Base-by-base conservation (phyloP, 2,329 filamentous ascomycete species). In the Acrodontium crateriforme region DNA sequence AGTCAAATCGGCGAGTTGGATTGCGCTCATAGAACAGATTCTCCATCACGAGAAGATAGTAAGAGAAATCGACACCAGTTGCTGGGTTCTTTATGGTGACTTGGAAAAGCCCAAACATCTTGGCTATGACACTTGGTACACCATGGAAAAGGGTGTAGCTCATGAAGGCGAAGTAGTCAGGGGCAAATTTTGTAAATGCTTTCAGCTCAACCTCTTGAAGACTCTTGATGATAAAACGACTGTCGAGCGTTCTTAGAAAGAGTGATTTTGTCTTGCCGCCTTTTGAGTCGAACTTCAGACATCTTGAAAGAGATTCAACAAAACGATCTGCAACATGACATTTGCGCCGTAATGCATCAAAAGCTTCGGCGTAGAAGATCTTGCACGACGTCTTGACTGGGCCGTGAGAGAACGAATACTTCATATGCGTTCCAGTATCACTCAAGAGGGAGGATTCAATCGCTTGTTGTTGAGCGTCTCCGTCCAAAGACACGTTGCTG, bases 71-170 rank as follows among this genome's bases (percentile, higher is more conserved):
- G 0, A 80, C 80, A 27, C 84, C 85, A 0, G 85, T 94, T 11
- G 71, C 66, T 0, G 89, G 82, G 44, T 95, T 95, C 59, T 92
- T 94, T 59, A 98, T 93, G 40, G 87, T 79, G 26, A 98, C 79
- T 45, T 95, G 87, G 59, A 93, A 98, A 53, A 98, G 91, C 0
- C 89, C 89, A 29, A 98, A 72, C 89, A 98, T 98, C 60, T 98
- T 98, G 16, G 89, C 89, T 47, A 98, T 98, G 22, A 93, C 89
- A 1, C 83, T 92, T 1, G 89, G 89, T 2, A 98, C 65, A 42
- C 55, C 85, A 46, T 93, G 85, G 60, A 98, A 98, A 10, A 98
- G 66, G 5, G 84, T 85, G 50, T 95, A 82, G 9, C 84, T 83
- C 77, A 95, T 95, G 51, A 98, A 92, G 44, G 77, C 78, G 53